phyloP scores from a whole-genome alignment of 2,329 filamentous ascomycete genomes.

The Colletotrichum karsti region DNA sequence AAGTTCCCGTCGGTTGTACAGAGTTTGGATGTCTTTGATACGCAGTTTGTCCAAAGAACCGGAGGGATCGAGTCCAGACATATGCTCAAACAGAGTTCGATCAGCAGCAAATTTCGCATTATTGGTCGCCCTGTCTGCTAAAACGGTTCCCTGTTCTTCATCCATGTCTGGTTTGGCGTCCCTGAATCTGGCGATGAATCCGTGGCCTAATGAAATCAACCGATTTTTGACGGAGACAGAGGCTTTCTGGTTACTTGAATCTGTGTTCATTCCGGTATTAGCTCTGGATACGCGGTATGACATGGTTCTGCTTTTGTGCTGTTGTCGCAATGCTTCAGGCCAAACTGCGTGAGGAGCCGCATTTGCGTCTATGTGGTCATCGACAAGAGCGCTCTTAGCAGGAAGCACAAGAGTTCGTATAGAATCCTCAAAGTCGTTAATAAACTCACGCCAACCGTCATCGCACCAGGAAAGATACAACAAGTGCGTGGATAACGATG shows the following conservation, averaged over 20 bases:
- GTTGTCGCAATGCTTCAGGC: background rate
- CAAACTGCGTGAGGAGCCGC: background rate
- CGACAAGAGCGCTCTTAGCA: background rate
- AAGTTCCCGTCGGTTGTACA: background rate
- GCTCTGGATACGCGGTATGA: accelerated
- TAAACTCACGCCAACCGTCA: conserved; percentile 2
- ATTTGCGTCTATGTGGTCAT: background rate
- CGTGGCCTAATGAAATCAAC: background rate
- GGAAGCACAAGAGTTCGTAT: background rate
- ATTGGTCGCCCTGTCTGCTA: background rate
- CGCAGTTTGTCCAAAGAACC: background rate
- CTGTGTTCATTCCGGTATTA: background rate
- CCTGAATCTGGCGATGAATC: background rate
- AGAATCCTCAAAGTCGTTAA: background rate
- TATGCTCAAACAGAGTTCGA: too few relatives aligned
- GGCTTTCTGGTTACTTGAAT: background rate
- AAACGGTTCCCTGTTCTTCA: background rate
- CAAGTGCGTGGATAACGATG: background rate
- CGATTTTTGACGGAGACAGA: accelerated
- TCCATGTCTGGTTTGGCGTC: background rate
- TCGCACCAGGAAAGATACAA: background rate
- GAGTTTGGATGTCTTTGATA: background rate
- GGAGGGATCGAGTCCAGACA: background rate
- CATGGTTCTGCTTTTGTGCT: background rate
- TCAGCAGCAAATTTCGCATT: too few relatives aligned